Evolutionary conservation across 768 basidiomycete species (phyloP).

Genomic region (Lanmaoa rubissima): DNA sequence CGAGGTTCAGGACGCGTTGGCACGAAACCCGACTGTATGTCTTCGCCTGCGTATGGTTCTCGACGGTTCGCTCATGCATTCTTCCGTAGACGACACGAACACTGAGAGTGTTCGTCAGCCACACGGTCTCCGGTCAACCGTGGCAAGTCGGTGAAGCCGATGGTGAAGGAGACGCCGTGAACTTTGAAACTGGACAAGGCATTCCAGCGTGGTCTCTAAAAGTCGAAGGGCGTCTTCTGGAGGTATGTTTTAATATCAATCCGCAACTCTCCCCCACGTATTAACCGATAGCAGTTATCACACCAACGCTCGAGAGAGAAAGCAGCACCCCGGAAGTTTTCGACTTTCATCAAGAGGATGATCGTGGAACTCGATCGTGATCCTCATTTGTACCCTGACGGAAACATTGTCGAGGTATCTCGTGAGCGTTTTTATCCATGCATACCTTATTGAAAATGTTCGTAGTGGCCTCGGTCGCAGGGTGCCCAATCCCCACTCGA

Average conservation of each 20-base stretch:
- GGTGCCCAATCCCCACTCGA: constrained; percentile 64
- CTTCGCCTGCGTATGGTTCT: not conserved
- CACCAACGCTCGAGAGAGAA: constrained; percentile 67
- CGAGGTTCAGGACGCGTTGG: constrained; percentile 88
- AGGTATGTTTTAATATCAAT: constrained; percentile 44
- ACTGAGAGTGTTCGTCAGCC: constrained; percentile 81
- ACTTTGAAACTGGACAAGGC: constrained; percentile 82
- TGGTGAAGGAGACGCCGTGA: constrained; percentile 37
- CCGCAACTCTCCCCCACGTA: not conserved
- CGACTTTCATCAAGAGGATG: constrained; percentile 80
- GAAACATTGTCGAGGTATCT: constrained; percentile 84
- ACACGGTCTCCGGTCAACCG: constrained; percentile 78
- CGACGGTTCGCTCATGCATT: constrained; percentile 1
- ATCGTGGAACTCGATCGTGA: constrained; percentile 88
- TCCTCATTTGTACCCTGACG: constrained; percentile 73
- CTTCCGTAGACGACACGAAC: constrained; percentile 72
- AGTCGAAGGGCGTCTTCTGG: constrained; percentile 83
- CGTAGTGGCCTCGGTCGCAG: constrained; percentile 61
- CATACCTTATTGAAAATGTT: not conserved
- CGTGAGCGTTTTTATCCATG: not conserved
- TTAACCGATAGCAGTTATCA: constrained; percentile 40
- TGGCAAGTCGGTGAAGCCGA: constrained; percentile 66
- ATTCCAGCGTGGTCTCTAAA: constrained; percentile 88
- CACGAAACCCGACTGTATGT: constrained; percentile 59
- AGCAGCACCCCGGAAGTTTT: constrained; percentile 69